Conservation (phyloP, 257 asterid species). For the Lithospermum erythrorhizon region DNA sequence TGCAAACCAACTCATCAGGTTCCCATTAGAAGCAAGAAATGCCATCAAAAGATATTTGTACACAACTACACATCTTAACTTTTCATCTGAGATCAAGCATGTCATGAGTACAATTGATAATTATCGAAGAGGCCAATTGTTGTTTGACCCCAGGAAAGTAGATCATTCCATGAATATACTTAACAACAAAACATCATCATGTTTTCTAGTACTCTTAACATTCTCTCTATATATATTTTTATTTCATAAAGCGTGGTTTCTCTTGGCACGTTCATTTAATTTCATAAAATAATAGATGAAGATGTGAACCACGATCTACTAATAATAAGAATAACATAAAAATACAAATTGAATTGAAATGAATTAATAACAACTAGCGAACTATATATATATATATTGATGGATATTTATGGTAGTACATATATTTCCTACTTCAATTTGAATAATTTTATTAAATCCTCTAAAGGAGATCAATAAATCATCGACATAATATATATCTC, state of each 20-base stretch:
- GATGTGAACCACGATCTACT: too few species aligned
- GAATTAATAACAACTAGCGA: too few species aligned
- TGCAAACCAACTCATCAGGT: not conserved
- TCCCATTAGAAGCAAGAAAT: not conserved
- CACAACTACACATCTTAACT: not conserved
- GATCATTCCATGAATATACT: not conserved
- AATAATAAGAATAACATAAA: too few species aligned
- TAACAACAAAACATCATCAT: not conserved
- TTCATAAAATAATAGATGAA: too few species aligned
- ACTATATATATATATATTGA: too few species aligned
- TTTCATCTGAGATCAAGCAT: not conserved
- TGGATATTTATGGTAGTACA: too few species aligned
- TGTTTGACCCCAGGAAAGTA: not conserved
- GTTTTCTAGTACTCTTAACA: not conserved
- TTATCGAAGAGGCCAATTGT: not conserved
- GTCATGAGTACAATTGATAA: not conserved
- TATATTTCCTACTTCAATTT: too few species aligned
- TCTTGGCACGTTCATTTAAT: not conserved
- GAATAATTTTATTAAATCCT: too few species aligned
- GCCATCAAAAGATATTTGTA: not conserved
- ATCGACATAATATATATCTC: too few species aligned
- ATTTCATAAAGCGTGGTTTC: not conserved
- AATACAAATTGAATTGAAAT: too few species aligned
- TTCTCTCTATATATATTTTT: not conserved
- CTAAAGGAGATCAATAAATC: too few species aligned